Base-by-base conservation (phyloP, 2,329 filamentous ascomycete genomes). In the Pestalotiopsis sp. region DNA sequence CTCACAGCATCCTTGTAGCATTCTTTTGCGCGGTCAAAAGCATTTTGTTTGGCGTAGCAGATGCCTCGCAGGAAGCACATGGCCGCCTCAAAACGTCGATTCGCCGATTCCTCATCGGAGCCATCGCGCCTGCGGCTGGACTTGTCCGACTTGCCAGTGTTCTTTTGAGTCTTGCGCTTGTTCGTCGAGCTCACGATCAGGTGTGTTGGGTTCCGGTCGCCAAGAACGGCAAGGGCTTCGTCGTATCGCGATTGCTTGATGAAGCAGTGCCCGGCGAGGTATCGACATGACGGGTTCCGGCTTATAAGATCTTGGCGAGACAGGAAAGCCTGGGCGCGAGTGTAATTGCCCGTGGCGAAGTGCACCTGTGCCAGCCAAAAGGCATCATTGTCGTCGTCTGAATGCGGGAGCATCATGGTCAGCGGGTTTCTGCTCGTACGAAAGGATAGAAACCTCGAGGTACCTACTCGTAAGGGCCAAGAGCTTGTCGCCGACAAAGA, bases 331-430 rank as follows among this genome's bases (percentile, higher is more conserved):
- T 97, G 91, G 2, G 96, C 95, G 75, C 96, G 92, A 9, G 92
- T 96, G 80, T 97, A 98, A 84, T 98, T 97, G 75, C 94, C 95
- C 63, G 94, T 96, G 65, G 92, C 92, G 82, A 98, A 99, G 81
- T 99, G 95, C 49, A 97, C 94, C 82, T 98, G 95, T n/a, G 96
- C 96, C 58, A 99, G 91, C 92, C 94, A 98, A 78, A 97, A 97
- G 56, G 95, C 95, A 80, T 99, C 96, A 72, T 93, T 91, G 76
- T 97, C 94, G 79, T 95, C 93, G 77, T 95, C 96, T 98, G 73
- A 66, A 69, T 7, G 61, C 67, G 61, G 68, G 73, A 49, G 70
- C 65, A 57, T 62, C 39, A 45, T 41, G 39, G 52, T 66, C 49
- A n/a, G 27, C 49, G 57, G 56, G 41, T 4, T n/a, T 14, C 57